Percentiles rank a stretch among this genome's conserved stretches.
Evolutionary conservation across 345 rosid genomes (phyloP).

Genomic region (Sapria himalayana): DNA sequence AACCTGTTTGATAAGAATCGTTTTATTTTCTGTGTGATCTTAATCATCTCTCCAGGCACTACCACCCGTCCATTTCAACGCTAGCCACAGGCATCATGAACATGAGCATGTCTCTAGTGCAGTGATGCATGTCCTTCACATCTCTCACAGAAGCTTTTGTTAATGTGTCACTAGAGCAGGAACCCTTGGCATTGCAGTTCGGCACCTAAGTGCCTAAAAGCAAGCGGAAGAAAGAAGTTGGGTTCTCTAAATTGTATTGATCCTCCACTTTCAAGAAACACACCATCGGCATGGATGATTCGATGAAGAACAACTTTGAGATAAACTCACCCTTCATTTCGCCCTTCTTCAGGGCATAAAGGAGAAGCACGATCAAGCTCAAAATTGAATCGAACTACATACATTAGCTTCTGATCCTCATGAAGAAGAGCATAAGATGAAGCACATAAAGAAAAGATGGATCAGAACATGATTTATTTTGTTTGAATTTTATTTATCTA

Average conservation of each 20-base stretch:
- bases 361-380: no score
- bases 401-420: no score
- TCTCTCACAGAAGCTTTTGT: conserved; percentile 65
- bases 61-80: conserved; percentile 50
- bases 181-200: conserved; percentile 23
- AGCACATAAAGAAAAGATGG: no score
- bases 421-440: no score
- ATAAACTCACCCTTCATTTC: conserved; percentile 38
- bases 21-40: conserved; percentile 56
- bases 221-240: conserved; percentile 35
- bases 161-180: conserved; percentile 35
- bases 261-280: conserved; percentile 2
- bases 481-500: no score
- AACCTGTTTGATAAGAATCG: background rate
- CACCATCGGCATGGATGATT: conserved; percentile 3
- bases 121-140: conserved; percentile 22
- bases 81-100: conserved; percentile 32
- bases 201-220: conserved; percentile 17
- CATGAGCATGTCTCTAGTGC: conserved; percentile 42
- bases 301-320: conserved; percentile 27
- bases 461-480: no score
- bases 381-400: no score
- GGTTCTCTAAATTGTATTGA: conserved; percentile 6
- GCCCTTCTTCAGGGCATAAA: conserved; percentile 25
- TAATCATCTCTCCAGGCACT: conserved; percentile 54